These are phyloP conservation scores for Allodekkera sacchari DNA, from an alignment of 805 yeast species.

Conservation along the genomic window DNA sequence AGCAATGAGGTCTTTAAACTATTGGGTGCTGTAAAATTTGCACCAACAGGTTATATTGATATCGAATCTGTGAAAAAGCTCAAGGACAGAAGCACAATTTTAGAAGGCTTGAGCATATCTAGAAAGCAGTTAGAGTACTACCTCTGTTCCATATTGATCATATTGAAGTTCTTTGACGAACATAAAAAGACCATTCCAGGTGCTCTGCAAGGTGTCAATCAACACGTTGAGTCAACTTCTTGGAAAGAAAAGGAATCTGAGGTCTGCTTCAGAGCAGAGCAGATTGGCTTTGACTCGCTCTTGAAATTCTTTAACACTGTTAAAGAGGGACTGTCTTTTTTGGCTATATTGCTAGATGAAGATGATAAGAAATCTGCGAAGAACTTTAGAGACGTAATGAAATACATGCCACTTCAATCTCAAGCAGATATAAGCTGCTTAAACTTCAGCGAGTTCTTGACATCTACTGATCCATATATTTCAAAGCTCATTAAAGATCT, in stretches of 20 bases:
- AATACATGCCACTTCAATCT: slow-evolving; percentile 56
- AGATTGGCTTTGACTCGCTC: slow-evolving; percentile 74
- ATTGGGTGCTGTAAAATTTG: slow-evolving; percentile 24
- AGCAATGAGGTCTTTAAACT: slow-evolving; percentile 51
- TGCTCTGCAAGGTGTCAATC: slow-evolving; percentile 42
- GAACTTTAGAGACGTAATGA: slow-evolving; percentile 57
- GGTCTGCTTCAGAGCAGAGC: slow-evolving; percentile 80
- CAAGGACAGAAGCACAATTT: slow-evolving; percentile 26
- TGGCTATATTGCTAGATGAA: slow-evolving; percentile 75
- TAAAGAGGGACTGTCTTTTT: slow-evolving; percentile 85
- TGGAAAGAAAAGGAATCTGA: slow-evolving; percentile 39
- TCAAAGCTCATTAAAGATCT: slow-evolving; percentile 73
- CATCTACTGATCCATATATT: slow-evolving; percentile 50
- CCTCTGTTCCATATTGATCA: slow-evolving; percentile 60
- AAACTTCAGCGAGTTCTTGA: slow-evolving; percentile 68
- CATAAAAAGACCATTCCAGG: slow-evolving; percentile 58
- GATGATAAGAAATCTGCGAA: slow-evolving; percentile 30
- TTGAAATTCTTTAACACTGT: slow-evolving; percentile 66
- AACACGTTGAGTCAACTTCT: slow-evolving; percentile 38
- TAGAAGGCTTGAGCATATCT: slow-evolving; percentile 36
- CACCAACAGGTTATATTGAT: slow-evolving; percentile 27
- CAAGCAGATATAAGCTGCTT: slow-evolving; percentile 61
- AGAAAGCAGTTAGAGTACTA: slow-evolving; percentile 56
- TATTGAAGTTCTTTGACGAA: slow-evolving; percentile 61
- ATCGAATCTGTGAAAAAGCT: slow-evolving; percentile 35